Base-by-base conservation (phyloP, 2,329 filamentous ascomycete species). In the Tolypocladium amazonense region DNA sequence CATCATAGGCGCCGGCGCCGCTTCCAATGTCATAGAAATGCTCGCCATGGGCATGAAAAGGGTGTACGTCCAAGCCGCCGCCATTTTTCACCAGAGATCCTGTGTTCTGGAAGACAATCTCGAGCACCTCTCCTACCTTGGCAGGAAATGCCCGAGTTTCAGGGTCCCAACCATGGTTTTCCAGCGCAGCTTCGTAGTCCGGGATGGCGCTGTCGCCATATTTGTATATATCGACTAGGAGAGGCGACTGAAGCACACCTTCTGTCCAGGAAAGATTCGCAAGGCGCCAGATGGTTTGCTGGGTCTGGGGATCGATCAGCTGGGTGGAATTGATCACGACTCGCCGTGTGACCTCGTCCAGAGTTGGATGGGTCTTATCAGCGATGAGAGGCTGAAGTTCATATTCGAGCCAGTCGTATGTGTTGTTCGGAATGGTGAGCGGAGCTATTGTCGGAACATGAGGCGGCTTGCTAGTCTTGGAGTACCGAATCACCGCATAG, bases 161-260 rank as follows among this genome's bases (percentile, higher is more conserved):
- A 0, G 81, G 81, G 62, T 86, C 83, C 74, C 79, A 84, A 12
- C 81, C 82, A 20, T 71, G 61, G 63, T 84, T 80, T 11, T 67
- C 66, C 0, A 82, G 30, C 0, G 83, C 82, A 0, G 73, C 75
- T 0, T 76, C 72, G 65, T 82, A 84, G 67, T 83, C 71, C 1
- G 83, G 82, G n/a, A 59, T 37, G 3, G 33, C 20, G 4, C 20
- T 8, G 5, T 38, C 30, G 25, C 45, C 39, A 37, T 30, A 39
- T 23, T 43, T 52, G 56, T 57, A 58, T 11, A 57, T 25, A 12
- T 30, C 59, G 18, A 56, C 38, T n/a, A 60, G 56, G 14, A 56
- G 58, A 39, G 58, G 37, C 9, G 47, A 39, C 14, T 57, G 27
- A 4, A 15, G 27, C 30, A n/a, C 6, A 1, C 59, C 53, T 20